Percentiles rank a stretch among this genome's conserved stretches.
phyloP scores from a whole-genome alignment of 2,329 filamentous ascomycete genomes.

The Capronia americana region DNA sequence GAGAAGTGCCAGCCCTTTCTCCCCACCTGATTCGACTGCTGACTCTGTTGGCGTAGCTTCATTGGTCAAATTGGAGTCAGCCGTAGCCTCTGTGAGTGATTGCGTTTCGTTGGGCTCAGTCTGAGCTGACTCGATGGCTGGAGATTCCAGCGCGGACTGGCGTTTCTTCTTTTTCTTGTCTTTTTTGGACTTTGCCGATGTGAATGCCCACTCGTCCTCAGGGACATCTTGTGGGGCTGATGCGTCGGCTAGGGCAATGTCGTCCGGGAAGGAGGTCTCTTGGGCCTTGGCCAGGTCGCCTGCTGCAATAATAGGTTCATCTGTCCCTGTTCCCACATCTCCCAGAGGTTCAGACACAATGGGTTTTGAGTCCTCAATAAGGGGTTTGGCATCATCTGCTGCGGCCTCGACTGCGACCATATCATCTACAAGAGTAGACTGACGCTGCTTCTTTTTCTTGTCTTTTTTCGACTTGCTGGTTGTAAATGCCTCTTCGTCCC shows the following conservation, averaged over 20 bases:
- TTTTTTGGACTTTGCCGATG: slow-evolving; percentile 41
- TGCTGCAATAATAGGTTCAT: background rate
- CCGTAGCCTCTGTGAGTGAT: background rate
- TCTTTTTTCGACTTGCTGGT: slow-evolving; percentile 27
- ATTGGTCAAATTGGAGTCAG: background rate
- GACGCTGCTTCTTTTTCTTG: slow-evolving; percentile 32
- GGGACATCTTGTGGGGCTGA: background rate
- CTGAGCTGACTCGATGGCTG: background rate
- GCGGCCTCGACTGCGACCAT: background rate
- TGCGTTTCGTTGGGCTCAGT: background rate
- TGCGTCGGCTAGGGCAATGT: background rate
- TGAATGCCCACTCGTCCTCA: slow-evolving; percentile 35
- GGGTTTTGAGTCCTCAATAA: background rate
- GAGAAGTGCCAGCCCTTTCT: background rate
- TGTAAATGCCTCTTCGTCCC: background rate
- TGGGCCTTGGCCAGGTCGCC: background rate
- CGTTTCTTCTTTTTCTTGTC: slow-evolving; percentile 49
- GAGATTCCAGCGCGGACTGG: slow-evolving; percentile 35
- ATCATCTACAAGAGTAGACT: slow-evolving; percentile 10
- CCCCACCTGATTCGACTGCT: background rate
- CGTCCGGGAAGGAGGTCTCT: background rate
- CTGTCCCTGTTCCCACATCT: too few relatives aligned
- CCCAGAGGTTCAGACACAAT: background rate
- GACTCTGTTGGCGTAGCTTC: background rate
- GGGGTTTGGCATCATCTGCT: background rate